A percentile compares a stretch with the other conserved stretches of the same genome.
These are phyloP conservation scores for Mucuna pruriens DNA, from an alignment of 306 rosid species.

Conservation along the genomic window DNA sequence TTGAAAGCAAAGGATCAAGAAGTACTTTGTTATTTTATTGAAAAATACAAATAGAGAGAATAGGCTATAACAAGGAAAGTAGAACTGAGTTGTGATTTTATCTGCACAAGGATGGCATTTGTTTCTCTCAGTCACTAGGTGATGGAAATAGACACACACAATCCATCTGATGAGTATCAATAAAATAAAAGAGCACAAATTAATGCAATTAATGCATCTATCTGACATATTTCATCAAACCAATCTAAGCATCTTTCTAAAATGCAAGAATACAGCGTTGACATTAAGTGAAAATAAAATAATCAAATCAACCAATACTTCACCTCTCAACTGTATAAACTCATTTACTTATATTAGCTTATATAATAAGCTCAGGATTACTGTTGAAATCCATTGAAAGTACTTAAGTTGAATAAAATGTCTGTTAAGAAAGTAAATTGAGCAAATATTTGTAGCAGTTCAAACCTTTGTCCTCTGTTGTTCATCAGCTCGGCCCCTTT, in stretches of 20 bases:
- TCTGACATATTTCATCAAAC: neutral
- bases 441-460: slow-evolving; percentile 1
- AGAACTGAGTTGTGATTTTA: slow-evolving; percentile 19
- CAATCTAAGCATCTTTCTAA: slow-evolving; percentile 3
- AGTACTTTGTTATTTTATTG: neutral
- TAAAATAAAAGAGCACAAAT: neutral
- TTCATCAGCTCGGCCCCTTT: slow-evolving; percentile 75
- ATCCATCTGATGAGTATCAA: neutral
- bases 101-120: neutral
- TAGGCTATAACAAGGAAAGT: neutral
- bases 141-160: slow-evolving; percentile 7
- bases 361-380: neutral
- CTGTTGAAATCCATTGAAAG: neutral
- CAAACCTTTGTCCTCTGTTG: slow-evolving; percentile 66
- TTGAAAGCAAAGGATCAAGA: slow-evolving; percentile 27
- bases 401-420: neutral
- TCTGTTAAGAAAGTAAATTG: slow-evolving; percentile 6
- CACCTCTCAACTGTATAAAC: neutral
- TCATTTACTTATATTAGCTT: neutral
- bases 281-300: slow-evolving; percentile 3
- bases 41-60: slow-evolving; percentile 3
- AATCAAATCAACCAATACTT: neutral
- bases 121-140: neutral
- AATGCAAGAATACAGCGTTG: neutral
- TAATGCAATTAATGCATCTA: neutral